Evolutionary conservation across 345 rosid genomes (phyloP), one percentile per base, ranked within the genome.

Genomic region (Zanthoxylum bungeanum): DNA sequence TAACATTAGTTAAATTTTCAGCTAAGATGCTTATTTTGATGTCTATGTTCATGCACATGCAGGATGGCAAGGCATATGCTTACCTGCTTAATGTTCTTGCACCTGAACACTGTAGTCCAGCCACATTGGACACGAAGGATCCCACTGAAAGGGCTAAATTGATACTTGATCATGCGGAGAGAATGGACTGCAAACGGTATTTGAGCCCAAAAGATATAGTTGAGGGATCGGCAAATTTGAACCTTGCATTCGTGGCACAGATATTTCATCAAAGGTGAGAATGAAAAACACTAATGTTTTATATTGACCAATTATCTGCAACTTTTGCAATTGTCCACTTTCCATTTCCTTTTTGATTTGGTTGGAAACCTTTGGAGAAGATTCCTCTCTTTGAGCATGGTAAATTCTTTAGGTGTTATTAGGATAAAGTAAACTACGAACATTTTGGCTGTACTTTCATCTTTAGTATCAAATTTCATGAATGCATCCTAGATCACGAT

Each of bases 71-170:
- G 85, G 98, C 97, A 16, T 94, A 90, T 68, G 81, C 93, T 10
- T 94, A 87, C 85, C 77, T 94, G 62, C 95, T 91, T 58, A 91
- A 92, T 81, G 95, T 92, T 78, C 97, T 90, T 63, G 92, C 98
- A 31, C 95, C 93, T 17, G 97, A 94, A 75, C 85, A 85, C 75
- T 88, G 95, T 74, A 89, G 64, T 73, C 96, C 95, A 24, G 79
- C 79, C 53, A 90, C 97, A 39, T 75, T 91, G 64, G 94, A 89
- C 79, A 61, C 78, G 63, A 90, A 84, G 75, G 93, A 91, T 84
- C 69, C 89, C 50, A 47, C 59, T 46, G 91, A 94, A 79, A 90
- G 91, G 79, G 97, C 97, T 70, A 87, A 81, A 71, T 34, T 90
- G 64, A 90, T 87, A 37, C 91, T 94, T 60, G 87, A 81, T 67